Evolutionary conservation across 2,329 filamentous ascomycete species (phyloP).

Genomic region (Fusarium pseudonygamai): DNA sequence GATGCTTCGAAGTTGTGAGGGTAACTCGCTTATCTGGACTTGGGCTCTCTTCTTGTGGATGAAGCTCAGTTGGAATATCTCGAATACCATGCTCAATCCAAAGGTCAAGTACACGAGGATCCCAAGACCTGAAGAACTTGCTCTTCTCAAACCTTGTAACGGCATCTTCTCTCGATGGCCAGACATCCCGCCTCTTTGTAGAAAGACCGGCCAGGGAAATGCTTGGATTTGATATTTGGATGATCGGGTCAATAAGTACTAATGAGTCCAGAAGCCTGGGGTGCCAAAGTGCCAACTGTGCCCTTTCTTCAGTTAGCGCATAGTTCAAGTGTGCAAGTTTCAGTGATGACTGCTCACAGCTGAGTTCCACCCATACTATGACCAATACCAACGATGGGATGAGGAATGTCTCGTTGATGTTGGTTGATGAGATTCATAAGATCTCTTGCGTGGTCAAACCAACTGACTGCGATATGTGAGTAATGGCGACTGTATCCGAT

Average conservation of each 20-base stretch:
- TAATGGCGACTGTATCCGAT: fast-evolving
- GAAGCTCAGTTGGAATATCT: not conserved
- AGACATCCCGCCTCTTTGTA: not conserved
- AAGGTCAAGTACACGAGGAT: not conserved
- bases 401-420: not conserved
- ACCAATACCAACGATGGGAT: not conserved
- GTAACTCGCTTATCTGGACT: not conserved
- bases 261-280: not conserved
- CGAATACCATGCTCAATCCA: not conserved
- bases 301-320: not conserved
- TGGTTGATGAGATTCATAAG: not conserved
- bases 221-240: not conserved
- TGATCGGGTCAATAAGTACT: not conserved
- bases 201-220: not conserved
- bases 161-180: not conserved
- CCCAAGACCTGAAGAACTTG: constrained; percentile 1
- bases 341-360: not conserved
- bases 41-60: not conserved
- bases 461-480: not conserved
- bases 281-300: not conserved
- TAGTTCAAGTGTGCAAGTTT: fast-evolving
- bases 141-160: not conserved
- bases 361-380: constrained; percentile 3
- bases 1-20: not conserved
- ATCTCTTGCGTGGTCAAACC: not conserved